Conservation (phyloP, 1,284 basidiomycete genomes). For the Malassezia dermatis region DNA sequence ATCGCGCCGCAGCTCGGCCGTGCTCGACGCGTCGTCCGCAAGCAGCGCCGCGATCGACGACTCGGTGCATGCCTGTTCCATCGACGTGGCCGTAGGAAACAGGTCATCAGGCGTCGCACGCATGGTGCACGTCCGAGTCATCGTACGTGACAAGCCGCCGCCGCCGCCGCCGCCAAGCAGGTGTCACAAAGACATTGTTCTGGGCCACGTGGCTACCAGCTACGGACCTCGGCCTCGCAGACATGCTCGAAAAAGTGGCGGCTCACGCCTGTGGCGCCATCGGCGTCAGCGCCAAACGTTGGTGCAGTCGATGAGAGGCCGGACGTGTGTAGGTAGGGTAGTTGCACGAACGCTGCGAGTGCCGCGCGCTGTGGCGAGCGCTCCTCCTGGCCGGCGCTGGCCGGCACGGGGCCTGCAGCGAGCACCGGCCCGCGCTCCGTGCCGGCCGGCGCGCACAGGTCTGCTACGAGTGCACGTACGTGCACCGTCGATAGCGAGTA, state of each 20-base stretch:
- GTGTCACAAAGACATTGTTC: not conserved
- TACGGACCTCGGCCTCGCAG: slow-evolving; percentile 36
- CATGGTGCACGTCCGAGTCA: not conserved
- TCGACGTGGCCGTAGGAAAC: slow-evolving; percentile 28
- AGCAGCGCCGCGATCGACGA: slow-evolving; percentile 29
- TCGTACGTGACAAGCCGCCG: not conserved
- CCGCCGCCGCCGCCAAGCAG: not conserved
- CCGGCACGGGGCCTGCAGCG: not conserved
- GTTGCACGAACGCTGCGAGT: slow-evolving; percentile 24
- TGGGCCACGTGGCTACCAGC: slow-evolving; percentile 18
- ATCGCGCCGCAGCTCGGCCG: slow-evolving; percentile 26
- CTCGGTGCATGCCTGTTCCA: slow-evolving; percentile 37
- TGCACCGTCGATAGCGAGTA: slow-evolving; percentile 12
- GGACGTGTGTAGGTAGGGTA: slow-evolving; percentile 27
- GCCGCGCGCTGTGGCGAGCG: slow-evolving; percentile 10
- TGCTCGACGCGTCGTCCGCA: slow-evolving; percentile 9
- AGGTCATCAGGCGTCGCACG: slow-evolving; percentile 32
- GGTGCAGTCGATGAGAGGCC: slow-evolving; percentile 16
- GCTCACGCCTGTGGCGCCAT: slow-evolving; percentile 12
- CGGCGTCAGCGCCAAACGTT: slow-evolving; percentile 11
- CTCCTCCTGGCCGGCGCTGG: not conserved
- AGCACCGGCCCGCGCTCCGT: not conserved
- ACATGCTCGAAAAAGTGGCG: slow-evolving; percentile 28
- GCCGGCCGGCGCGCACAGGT: slow-evolving; percentile 4
- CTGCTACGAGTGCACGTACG: not conserved